Conservation (phyloP, 2,329 filamentous ascomycete species). For the Apiospora pterosperma region DNA sequence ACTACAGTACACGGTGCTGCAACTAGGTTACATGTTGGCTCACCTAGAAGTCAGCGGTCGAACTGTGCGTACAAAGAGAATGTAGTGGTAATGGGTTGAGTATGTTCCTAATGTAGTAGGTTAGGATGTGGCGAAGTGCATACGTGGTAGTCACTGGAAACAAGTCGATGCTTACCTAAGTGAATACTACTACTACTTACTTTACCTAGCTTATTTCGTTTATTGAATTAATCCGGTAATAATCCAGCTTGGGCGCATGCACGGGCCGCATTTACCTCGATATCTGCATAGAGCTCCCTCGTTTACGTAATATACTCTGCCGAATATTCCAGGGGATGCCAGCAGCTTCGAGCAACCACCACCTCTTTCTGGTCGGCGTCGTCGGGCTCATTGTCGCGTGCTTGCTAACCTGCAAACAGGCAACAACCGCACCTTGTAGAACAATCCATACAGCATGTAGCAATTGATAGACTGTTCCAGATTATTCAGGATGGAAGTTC, state of each 20-base stretch:
- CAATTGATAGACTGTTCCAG: constrained; percentile 8
- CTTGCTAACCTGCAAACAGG: not conserved
- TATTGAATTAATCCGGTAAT: not conserved
- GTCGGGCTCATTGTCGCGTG: not conserved
- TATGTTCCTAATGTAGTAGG: no score
- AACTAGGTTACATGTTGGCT: no score
- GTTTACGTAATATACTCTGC: not conserved
- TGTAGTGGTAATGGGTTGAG: no score
- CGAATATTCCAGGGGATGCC: not conserved
- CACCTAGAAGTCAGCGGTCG: no score
- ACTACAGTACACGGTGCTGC: no score
- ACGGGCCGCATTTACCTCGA: not conserved
- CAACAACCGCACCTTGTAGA: constrained; percentile 8
- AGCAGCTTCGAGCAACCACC: not conserved
- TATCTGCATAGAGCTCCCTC: not conserved
- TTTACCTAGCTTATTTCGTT: no score
- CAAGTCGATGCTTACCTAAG: no score
- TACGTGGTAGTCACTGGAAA: no score
- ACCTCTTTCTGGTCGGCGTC: not conserved
- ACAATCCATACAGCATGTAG: not conserved
- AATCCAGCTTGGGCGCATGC: not conserved
- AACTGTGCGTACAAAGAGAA: no score
- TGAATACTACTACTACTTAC: no score
- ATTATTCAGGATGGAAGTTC: constrained; percentile 13
- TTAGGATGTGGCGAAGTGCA: no score